phyloP scores from a whole-genome alignment of 1,139 yeast species.

The Suhomyces panamericanus region DNA sequence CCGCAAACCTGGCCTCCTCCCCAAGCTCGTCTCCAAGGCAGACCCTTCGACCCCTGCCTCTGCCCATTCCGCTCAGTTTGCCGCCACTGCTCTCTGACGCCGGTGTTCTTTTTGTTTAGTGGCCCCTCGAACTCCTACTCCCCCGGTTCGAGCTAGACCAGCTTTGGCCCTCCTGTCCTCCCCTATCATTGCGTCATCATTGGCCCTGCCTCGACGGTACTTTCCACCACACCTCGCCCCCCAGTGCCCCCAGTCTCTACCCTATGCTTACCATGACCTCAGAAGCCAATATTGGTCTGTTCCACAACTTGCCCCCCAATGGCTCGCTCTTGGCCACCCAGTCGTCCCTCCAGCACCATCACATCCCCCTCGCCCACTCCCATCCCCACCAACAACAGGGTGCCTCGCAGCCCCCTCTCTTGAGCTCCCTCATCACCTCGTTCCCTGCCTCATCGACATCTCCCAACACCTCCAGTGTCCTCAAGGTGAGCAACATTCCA shows the following conservation, averaged over 20 bases:
- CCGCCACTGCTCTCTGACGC: too few species aligned
- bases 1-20: not conserved
- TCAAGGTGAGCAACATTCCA: slow-evolving; percentile 64
- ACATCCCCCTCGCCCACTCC: slow-evolving; percentile 9
- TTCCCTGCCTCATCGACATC: slow-evolving; percentile 12
- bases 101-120: not conserved
- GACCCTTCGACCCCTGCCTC: not conserved
- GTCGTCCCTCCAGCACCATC: slow-evolving; percentile 10
- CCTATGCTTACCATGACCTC: slow-evolving; percentile 23
- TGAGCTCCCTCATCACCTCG: slow-evolving; percentile 12
- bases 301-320: slow-evolving; percentile 16
- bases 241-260: not conserved
- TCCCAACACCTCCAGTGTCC: slow-evolving; percentile 16
- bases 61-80: too few species aligned
- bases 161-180: not conserved
- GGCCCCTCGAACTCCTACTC: not conserved
- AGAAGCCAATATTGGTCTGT: slow-evolving; percentile 21
- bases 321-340: slow-evolving; percentile 8
- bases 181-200: not conserved
- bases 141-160: not conserved
- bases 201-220: not conserved
- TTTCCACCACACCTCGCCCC: not conserved
- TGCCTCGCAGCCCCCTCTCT: slow-evolving; percentile 11
- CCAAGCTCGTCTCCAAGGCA: not conserved
- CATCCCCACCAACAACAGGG: slow-evolving; percentile 10